Evolutionary conservation across 2,329 filamentous ascomycete species (phyloP), one percentile per base, ranked within the genome.

Genomic region (Exophiala aquamarina): DNA sequence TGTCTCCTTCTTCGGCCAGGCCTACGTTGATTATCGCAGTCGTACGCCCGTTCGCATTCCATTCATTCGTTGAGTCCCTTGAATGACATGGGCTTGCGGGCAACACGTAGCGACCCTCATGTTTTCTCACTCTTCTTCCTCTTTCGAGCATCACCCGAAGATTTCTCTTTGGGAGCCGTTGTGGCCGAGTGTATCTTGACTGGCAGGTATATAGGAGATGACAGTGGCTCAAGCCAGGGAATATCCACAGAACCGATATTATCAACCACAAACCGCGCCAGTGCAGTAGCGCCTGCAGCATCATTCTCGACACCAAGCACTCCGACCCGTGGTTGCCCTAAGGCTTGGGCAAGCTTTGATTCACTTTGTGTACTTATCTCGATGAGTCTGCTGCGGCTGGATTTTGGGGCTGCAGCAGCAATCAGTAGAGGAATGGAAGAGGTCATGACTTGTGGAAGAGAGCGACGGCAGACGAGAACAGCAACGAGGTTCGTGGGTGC

Each of bases 21-120:
- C 94, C 39, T 98, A 97, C 65, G 69, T 82, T 15, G 68, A 80
- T 14, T 98, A 95, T 64, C 78, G 79, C 58, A 77, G 77, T 61
- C 76, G 74, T 47, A 91, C 91, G 3, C 75, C 78, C 34, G 88
- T 90, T 7, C 82, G 82, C 63, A 94, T 98, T 60, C 93, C 92
- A 0, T 87, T 94, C 52, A 83, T 92, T 44, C 58, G 52, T 37
- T 75, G 53, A 65, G n/a, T n/a, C n/a, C n/a, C n/a, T n/a, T 2
- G 14, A 18, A 11, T 31, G 7, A 13, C 32, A 33, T 23, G 33
- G n/a, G n/a, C n/a, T n/a, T n/a, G n/a, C n/a, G n/a, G n/a, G n/a
- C n/a, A n/a, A n/a, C n/a, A n/a, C n/a, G n/a, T 8, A 4, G 26
- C 7, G 26, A 23, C 2, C 20, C 28, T 47, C 49, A 50, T 39